phyloP scores from a whole-genome alignment of 352 stramenopile species.

The Albugo candida region DNA sequence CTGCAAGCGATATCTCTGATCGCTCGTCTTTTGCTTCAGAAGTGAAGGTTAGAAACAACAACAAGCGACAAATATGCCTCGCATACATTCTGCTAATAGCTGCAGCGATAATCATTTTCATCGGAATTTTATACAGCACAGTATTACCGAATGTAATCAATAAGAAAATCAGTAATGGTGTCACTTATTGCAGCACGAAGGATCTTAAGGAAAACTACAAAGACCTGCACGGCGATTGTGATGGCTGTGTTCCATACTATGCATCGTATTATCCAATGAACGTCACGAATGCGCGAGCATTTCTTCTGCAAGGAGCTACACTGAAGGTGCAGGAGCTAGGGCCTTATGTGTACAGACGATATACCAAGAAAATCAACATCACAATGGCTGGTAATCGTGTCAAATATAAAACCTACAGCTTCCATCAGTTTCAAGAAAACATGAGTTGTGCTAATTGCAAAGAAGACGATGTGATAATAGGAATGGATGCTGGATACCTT shows the following conservation, averaged over 20 bases:
- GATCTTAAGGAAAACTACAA: constrained; percentile 24
- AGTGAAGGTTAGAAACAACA: too few relatives aligned
- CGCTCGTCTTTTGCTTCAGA: too few relatives aligned
- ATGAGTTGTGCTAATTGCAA: constrained; percentile 34
- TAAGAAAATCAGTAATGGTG: constrained; percentile 22
- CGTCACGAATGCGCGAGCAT: constrained; percentile 47
- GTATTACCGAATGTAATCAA: constrained; percentile 29
- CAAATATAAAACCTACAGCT: constrained; percentile 63
- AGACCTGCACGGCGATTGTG: constrained; percentile 48
- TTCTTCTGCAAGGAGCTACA: constrained; percentile 24
- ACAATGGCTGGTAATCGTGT: constrained; percentile 31
- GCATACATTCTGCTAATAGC: constrained; percentile 6
- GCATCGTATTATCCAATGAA: constrained; percentile 46
- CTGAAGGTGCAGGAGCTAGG: constrained; percentile 43
- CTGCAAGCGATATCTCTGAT: too few relatives aligned
- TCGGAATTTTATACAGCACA: constrained; percentile 31
- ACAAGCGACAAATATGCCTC: neutral
- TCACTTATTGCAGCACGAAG: constrained; percentile 19
- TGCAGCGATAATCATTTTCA: constrained; percentile 18
- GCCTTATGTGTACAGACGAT: constrained; percentile 47
- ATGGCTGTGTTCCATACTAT: constrained; percentile 62
- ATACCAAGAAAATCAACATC: constrained; percentile 40
- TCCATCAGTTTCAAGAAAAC: constrained; percentile 30
- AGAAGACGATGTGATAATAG: constrained; percentile 31
- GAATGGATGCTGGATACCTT: constrained; percentile 43